These are phyloP conservation scores for Seminavis robusta DNA, from an alignment of 108 stramenopile genomes.

Conservation along the genomic window DNA sequence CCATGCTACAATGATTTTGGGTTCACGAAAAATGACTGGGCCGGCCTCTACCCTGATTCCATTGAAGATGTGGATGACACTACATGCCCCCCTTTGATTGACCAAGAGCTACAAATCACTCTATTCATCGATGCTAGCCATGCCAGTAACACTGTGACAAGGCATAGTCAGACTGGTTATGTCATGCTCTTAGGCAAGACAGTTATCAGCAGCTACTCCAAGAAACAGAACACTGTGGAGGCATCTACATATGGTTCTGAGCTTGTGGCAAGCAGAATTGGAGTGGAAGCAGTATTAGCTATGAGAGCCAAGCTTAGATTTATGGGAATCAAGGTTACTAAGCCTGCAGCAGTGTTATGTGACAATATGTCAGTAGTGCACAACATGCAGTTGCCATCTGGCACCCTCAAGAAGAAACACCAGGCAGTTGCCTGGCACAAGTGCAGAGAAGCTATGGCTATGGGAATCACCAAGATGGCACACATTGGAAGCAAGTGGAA, in stretches of 20 bases:
- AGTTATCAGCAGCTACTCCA: slow-evolving; percentile 42
- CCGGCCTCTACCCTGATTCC: slow-evolving; percentile 13
- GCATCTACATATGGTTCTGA: slow-evolving; percentile 43
- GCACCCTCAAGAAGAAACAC: slow-evolving; percentile 37
- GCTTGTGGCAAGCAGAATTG: slow-evolving; percentile 6
- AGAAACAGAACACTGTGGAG: slow-evolving; percentile 57
- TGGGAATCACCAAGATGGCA: slow-evolving; percentile 14
- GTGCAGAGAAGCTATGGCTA: slow-evolving; percentile 36
- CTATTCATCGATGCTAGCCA: slow-evolving; percentile 52
- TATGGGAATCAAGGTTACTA: slow-evolving; percentile 39
- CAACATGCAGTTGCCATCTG: slow-evolving; percentile 24
- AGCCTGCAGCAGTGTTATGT: slow-evolving; percentile 20
- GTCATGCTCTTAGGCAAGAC: slow-evolving; percentile 48
- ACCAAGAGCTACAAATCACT: slow-evolving; percentile 14
- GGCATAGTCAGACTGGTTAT: slow-evolving; percentile 46
- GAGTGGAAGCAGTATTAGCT: slow-evolving; percentile 6
- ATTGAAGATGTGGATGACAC: slow-evolving; percentile 18
- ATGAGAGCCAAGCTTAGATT: slow-evolving; percentile 47
- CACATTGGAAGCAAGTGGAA: slow-evolving; percentile 16
- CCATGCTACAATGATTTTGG: too few relatives aligned
- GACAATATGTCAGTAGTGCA: slow-evolving; percentile 41
- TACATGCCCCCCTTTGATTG: slow-evolving; percentile 7
- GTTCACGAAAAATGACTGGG: slow-evolving; percentile 13
- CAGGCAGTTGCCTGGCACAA: slow-evolving; percentile 25
- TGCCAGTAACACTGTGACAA: slow-evolving; percentile 35